phyloP scores from a whole-genome alignment of 2,329 filamentous ascomycete genomes.

The Microdochium paspali region DNA sequence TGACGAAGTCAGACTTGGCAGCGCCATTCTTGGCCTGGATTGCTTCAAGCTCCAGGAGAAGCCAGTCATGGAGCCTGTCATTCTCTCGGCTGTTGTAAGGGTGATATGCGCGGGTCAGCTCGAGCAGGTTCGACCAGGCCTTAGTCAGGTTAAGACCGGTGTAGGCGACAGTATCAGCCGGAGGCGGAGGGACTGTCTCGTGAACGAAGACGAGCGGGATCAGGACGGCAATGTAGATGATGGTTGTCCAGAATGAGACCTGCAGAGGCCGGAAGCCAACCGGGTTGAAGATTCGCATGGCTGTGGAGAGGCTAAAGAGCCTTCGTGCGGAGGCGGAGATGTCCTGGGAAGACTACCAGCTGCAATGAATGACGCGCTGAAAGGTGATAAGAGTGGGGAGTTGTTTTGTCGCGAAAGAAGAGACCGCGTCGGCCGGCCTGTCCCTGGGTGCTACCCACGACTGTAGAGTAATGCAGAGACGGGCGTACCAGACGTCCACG shows the following conservation, averaged over 20 bases:
- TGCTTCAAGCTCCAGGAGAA: slow-evolving; percentile 59
- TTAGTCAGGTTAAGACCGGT: slow-evolving; percentile 70
- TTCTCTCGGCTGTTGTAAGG: slow-evolving; percentile 84
- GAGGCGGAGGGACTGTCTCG: slow-evolving; percentile 62
- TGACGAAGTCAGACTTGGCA: slow-evolving; percentile 38
- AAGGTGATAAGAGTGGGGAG: too few relatives aligned
- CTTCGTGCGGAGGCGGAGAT: too few relatives aligned
- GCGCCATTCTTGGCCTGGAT: slow-evolving; percentile 58
- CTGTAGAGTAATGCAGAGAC: neutral
- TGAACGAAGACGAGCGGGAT: slow-evolving; percentile 66
- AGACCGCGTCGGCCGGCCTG: neutral
- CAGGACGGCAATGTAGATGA: slow-evolving; percentile 70
- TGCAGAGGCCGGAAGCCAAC: slow-evolving; percentile 72
- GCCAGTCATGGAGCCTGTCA: slow-evolving; percentile 67
- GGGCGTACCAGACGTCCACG: neutral
- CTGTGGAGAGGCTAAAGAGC: slow-evolving; percentile 3
- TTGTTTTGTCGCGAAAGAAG: too few relatives aligned
- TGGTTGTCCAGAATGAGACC: slow-evolving; percentile 70
- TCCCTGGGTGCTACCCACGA: neutral
- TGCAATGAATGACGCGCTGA: too few relatives aligned
- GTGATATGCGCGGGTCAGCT: slow-evolving; percentile 67
- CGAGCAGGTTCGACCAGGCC: slow-evolving; percentile 77
- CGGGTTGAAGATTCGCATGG: slow-evolving; percentile 33
- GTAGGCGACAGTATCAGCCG: slow-evolving; percentile 40
- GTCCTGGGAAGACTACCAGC: too few relatives aligned